Percentiles rank a stretch among this genome's conserved stretches.
Conservation (phyloP, 163 green algal genomes). For the Coccomyxa subellipsoidea region DNA sequence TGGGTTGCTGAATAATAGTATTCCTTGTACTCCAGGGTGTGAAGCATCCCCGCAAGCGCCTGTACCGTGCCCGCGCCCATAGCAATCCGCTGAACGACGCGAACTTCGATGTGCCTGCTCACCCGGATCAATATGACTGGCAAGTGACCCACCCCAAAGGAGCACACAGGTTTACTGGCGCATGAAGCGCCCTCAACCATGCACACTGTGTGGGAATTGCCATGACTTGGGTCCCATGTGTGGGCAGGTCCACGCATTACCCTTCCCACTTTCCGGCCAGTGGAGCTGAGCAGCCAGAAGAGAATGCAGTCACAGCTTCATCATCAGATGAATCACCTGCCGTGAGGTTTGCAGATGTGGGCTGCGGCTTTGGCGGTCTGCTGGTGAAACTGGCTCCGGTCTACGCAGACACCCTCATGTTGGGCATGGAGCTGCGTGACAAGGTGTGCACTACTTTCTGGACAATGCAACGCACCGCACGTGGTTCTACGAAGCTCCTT, state of each 20-base stretch:
- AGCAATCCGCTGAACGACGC: conserved; percentile 93
- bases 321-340: conserved; percentile 1
- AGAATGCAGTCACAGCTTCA: neutral
- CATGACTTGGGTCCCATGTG: neutral
- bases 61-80: conserved; percentile 91
- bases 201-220: neutral
- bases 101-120: conserved; percentile 66
- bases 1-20: neutral
- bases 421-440: conserved; percentile 96
- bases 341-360: conserved; percentile 92
- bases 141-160: conserved; percentile 23
- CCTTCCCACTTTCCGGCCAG: neutral
- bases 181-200: no score
- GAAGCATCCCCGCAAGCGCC: conserved; percentile 66
- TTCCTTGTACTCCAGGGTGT: conserved; percentile 23
- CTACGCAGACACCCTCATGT: conserved; percentile 89
- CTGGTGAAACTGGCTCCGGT: conserved; percentile 75
- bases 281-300: neutral
- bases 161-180: no score
- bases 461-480: no score
- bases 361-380: conserved; percentile 96
- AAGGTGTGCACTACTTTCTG: conserved; percentile 85
- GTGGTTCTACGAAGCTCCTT: no score
- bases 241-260: neutral
- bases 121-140: conserved; percentile 70